These are phyloP conservation scores for rapeseed (Brassica napus) DNA, from an alignment of 345 rosid species.

Conservation along the genomic window DNA sequence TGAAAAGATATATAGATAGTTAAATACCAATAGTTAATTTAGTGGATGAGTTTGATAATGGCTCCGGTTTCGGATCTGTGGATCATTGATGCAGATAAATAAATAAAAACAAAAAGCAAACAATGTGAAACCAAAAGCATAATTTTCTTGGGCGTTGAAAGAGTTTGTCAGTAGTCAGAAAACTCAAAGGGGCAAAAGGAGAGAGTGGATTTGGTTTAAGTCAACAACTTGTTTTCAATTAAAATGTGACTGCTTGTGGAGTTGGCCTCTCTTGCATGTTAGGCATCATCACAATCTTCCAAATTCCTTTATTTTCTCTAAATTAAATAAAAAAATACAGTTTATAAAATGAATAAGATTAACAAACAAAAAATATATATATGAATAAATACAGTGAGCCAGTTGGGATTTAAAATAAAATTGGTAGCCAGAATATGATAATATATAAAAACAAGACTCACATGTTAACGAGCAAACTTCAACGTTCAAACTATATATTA, in stretches of 20 bases:
- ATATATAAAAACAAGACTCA: conserved; percentile 25
- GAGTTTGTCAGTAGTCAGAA: conserved; percentile 34
- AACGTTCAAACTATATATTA: conserved; percentile 21
- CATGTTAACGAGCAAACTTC: conserved; percentile 17
- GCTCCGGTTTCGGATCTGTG: conserved; percentile 28
- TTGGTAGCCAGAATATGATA: conserved; percentile 16
- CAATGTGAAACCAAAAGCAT: conserved; percentile 37
- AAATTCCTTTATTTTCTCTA: neutral
- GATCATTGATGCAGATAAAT: neutral
- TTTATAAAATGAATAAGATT: neutral
- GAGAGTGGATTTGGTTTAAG: conserved; percentile 40
- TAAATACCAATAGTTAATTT: neutral
- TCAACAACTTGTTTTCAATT: conserved; percentile 17
- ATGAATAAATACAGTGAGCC: conserved; percentile 7
- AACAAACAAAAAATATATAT: neutral
- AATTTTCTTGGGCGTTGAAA: conserved; percentile 37
- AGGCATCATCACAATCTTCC: conserved; percentile 27
- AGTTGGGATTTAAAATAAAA: conserved; percentile 2
- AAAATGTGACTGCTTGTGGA: conserved; percentile 27
- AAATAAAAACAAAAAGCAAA: conserved; percentile 10
- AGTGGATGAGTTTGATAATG: conserved; percentile 34
- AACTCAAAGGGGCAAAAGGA: conserved; percentile 18
- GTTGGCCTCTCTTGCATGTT: conserved; percentile 32
- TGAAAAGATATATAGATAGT: neutral
- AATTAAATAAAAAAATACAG: neutral